Evolutionary conservation across 78 protist species (phyloP).

Genomic region (Goniomonas avonlea): DNA sequence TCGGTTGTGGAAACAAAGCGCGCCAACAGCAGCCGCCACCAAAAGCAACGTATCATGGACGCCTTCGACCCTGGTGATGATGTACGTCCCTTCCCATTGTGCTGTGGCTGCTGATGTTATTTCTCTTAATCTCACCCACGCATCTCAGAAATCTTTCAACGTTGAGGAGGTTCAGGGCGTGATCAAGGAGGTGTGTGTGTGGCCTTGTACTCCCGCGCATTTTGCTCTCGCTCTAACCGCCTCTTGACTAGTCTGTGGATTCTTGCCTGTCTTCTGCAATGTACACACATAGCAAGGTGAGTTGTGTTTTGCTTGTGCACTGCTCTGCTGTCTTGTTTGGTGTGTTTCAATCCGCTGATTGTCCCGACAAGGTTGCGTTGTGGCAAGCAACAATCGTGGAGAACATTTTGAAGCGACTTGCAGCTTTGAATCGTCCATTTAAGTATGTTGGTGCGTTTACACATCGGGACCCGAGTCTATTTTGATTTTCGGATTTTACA

Average conservation of each 20-base stretch:
- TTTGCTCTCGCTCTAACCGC: neutral
- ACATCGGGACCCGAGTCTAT: too few relatives aligned
- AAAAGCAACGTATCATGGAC: too few relatives aligned
- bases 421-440: neutral
- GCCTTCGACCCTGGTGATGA: too few relatives aligned
- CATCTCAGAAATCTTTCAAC: neutral
- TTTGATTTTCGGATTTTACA: too few relatives aligned
- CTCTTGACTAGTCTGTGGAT: neutral
- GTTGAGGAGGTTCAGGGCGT: neutral
- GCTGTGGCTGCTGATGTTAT: neutral
- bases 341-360: too few relatives aligned
- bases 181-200: neutral
- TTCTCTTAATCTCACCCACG: neutral
- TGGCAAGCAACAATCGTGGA: constrained; percentile 6
- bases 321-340: too few relatives aligned
- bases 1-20: too few relatives aligned
- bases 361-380: too few relatives aligned
- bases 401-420: neutral
- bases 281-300: neutral
- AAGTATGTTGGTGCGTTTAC: neutral
- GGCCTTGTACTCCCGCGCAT: neutral
- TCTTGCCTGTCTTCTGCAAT: neutral
- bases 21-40: too few relatives aligned
- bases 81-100: neutral
- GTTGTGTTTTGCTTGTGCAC: too few relatives aligned